These are phyloP conservation scores for Pythium monospermum DNA, from an alignment of 352 stramenopile genomes.

Conservation along the genomic window DNA sequence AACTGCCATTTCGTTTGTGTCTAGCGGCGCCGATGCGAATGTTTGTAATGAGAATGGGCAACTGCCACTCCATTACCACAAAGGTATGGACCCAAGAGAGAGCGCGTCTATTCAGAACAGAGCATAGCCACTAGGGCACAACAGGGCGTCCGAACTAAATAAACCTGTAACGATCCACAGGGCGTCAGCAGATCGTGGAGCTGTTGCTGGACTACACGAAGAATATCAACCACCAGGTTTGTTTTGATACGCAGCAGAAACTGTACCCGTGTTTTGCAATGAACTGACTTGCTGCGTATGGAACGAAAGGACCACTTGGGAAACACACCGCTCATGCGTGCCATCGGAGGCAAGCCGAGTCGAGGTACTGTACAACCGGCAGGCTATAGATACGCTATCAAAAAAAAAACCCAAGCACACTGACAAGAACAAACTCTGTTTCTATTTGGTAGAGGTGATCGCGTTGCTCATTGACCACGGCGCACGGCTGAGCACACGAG, in stretches of 20 bases:
- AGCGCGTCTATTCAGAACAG: not conserved
- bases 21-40: slow-evolving; percentile 58
- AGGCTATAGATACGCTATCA: no score
- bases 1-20: no score
- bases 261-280: not conserved
- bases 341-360: slow-evolving; percentile 48
- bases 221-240: slow-evolving; percentile 54
- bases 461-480: slow-evolving; percentile 55
- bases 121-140: not conserved
- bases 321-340: slow-evolving; percentile 57
- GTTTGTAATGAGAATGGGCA: slow-evolving; percentile 68
- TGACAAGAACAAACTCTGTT: no score
- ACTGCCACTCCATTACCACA: slow-evolving; percentile 70
- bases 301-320: slow-evolving; percentile 46
- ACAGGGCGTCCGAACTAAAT: not conserved
- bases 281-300: not conserved
- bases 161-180: slow-evolving; percentile 14
- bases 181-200: slow-evolving; percentile 58
- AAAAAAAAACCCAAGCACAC: no score
- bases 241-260: slow-evolving; percentile 3
- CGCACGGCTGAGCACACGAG: slow-evolving; percentile 45
- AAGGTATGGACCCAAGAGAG: no score
- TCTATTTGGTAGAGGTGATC: slow-evolving; percentile 35
- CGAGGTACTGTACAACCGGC: no score
- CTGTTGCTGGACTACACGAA: slow-evolving; percentile 63